These are phyloP conservation scores for Colletotrichum spaethianum DNA, from an alignment of 2,329 filamentous ascomycete species.

Conservation along the genomic window DNA sequence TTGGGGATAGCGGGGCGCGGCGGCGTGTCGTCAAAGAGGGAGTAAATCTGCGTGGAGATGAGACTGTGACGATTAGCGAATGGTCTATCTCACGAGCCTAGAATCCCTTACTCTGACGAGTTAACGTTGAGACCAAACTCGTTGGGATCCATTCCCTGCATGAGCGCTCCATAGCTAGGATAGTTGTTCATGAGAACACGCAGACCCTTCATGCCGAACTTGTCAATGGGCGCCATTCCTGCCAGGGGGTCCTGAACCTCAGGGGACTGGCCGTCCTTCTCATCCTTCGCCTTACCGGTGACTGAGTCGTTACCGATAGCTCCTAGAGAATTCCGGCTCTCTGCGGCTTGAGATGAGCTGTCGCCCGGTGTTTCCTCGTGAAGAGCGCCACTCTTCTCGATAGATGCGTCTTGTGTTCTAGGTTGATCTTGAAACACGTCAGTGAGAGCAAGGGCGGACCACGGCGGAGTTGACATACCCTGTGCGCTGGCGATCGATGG, in stretches of 20 bases:
- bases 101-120: conserved; percentile 67
- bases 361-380: conserved; percentile 60
- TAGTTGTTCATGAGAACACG: conserved; percentile 75
- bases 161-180: conserved; percentile 73
- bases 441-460: not conserved
- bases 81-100: not conserved
- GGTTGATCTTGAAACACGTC: conserved; percentile 43
- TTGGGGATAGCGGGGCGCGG: conserved; percentile 71
- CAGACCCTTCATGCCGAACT: conserved; percentile 76
- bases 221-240: conserved; percentile 74
- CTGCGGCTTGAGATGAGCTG: conserved; percentile 48
- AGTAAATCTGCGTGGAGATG: conserved; percentile 73
- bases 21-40: conserved; percentile 72
- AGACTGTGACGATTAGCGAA: conserved; percentile 54
- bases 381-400: conserved; percentile 60
- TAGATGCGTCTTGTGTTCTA: conserved; percentile 59
- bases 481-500: conserved; percentile 55
- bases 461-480: conserved; percentile 47
- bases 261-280: conserved; percentile 55
- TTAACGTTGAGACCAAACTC: conserved; percentile 71
- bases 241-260: conserved; percentile 70
- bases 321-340: conserved; percentile 59
- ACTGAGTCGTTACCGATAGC: conserved; percentile 63
- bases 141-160: conserved; percentile 72
- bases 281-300: conserved; percentile 58